These are phyloP conservation scores for Solanum peruvianum DNA, from an alignment of 257 asterid genomes.

Conservation along the genomic window DNA sequence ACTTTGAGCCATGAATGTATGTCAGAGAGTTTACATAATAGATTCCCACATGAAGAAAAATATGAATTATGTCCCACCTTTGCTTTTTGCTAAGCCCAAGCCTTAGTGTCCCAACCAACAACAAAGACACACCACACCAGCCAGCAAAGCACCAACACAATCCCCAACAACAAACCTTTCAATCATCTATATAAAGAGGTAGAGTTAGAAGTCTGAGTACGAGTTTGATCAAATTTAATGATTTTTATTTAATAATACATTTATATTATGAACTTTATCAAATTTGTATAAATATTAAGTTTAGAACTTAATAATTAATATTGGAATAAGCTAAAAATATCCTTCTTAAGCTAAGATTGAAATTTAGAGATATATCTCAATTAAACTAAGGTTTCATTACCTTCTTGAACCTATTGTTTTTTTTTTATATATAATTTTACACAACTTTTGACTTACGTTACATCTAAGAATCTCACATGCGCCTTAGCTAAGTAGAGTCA, in stretches of 20 bases:
- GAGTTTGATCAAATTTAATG: neutral
- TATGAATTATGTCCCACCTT: neutral
- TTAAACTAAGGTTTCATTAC: too few species aligned
- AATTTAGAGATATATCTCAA: too few species aligned
- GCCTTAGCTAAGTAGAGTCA: too few species aligned
- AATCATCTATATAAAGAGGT: neutral
- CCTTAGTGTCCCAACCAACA: neutral
- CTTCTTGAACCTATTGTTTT: too few species aligned
- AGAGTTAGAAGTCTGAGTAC: neutral
- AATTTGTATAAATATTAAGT: too few species aligned
- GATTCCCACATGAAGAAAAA: conserved; percentile 6
- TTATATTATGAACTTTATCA: too few species aligned
- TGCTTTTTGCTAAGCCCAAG: neutral
- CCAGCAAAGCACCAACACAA: neutral
- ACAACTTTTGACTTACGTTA: too few species aligned
- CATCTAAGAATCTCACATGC: too few species aligned
- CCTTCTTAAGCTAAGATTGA: fast-evolving
- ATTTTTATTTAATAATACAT: too few species aligned
- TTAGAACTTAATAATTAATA: neutral
- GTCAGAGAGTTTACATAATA: neutral
- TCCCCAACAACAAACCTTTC: neutral
- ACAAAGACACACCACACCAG: neutral
- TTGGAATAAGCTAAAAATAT: too few species aligned
- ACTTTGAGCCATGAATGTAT: neutral
- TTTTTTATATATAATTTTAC: too few species aligned